Evolutionary conservation across 2,329 filamentous ascomycete species (phyloP).

Genomic region (Penicillium freii): DNA sequence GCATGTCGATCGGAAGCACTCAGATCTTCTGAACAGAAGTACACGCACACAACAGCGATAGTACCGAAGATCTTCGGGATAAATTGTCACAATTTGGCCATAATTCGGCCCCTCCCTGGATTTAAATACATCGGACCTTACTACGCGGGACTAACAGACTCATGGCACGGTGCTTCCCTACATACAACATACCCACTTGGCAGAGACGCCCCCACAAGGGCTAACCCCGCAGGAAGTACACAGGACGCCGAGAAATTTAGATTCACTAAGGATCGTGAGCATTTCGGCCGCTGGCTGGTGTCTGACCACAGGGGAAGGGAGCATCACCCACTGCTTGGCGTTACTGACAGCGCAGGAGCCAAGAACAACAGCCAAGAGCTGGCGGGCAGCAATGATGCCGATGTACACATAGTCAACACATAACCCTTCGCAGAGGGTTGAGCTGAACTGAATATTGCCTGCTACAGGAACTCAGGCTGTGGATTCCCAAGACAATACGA

Average conservation of each 20-base stretch:
- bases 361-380: conserved; percentile 3
- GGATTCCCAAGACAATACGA: not conserved
- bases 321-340: conserved; percentile 14
- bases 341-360: conserved; percentile 8
- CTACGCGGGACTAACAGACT: not conserved
- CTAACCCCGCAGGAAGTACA: conserved; percentile 17
- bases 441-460: not conserved
- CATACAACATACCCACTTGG: conserved; percentile 9
- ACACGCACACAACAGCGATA: not conserved
- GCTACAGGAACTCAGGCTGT: not conserved
- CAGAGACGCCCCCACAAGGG: conserved; percentile 10
- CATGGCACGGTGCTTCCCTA: conserved; percentile 1
- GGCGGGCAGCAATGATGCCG: not conserved
- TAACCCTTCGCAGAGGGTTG: not conserved
- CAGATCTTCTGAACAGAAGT: not conserved
- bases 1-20: conserved; percentile 12
- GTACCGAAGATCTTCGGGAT: not conserved
- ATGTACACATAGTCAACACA: not conserved
- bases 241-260: conserved; percentile 5
- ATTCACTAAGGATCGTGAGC: not conserved
- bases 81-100: not conserved
- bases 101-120: conserved; percentile 2
- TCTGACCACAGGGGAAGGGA: conserved; percentile 10
- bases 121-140: conserved; percentile 7
- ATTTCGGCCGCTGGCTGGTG: not conserved